These are phyloP conservation scores for Clitopilus passeckerianus DNA, from an alignment of 768 basidiomycete species.

Conservation along the genomic window DNA sequence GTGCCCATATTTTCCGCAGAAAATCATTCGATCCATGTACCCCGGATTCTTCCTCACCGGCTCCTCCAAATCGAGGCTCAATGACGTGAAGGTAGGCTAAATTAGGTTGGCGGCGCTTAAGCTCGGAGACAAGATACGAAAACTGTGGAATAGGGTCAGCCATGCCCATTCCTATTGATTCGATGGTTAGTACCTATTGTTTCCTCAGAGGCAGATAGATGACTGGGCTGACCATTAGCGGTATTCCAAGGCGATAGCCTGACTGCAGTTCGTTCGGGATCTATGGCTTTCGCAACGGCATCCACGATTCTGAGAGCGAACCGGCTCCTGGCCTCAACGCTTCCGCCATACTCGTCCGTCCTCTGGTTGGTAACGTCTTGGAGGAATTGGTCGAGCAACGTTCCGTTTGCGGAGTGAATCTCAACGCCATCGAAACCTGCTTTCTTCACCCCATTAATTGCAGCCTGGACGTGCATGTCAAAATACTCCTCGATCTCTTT, in stretches of 20 bases:
- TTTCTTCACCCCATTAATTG: constrained; percentile 44
- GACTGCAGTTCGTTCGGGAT: constrained; percentile 47
- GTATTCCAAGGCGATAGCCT: constrained; percentile 53
- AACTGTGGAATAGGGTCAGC: constrained; percentile 27
- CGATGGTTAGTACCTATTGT: not conserved
- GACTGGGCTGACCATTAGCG: constrained; percentile 25
- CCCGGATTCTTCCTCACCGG: constrained; percentile 2
- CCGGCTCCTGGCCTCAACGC: constrained; percentile 50
- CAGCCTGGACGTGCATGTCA: constrained; percentile 46
- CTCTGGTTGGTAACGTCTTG: constrained; percentile 52
- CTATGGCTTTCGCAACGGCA: constrained; percentile 46
- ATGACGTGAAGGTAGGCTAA: constrained; percentile 49
- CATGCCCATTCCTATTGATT: not conserved
- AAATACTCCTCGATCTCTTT: constrained; percentile 47
- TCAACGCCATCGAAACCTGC: constrained; percentile 69
- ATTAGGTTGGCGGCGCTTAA: constrained; percentile 34
- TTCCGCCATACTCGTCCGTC: constrained; percentile 66
- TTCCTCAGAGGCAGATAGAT: constrained; percentile 9
- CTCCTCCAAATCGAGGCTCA: constrained; percentile 28
- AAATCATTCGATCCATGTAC: constrained; percentile 35
- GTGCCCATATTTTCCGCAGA: constrained; percentile 36
- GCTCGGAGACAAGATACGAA: constrained; percentile 36
- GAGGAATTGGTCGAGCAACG: constrained; percentile 58
- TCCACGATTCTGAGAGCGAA: constrained; percentile 54
- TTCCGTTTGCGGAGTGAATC: constrained; percentile 42